Evolutionary conservation across 2,329 filamentous ascomycete species (phyloP).

Genomic region (Incumbomyces lentus): DNA sequence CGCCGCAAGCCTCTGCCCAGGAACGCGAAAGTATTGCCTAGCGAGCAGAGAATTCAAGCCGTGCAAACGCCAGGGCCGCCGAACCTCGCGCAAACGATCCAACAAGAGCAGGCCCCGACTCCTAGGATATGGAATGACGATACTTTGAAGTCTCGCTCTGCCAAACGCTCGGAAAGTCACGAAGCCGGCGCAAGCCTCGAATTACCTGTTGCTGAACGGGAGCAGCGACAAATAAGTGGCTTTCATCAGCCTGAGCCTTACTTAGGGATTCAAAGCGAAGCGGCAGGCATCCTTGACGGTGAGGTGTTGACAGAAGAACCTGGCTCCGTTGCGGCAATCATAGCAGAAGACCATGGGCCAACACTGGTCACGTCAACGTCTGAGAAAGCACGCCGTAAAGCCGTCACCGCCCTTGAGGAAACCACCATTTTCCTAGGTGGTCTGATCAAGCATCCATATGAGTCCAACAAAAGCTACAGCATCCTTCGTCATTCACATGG

Average conservation of each 20-base stretch:
- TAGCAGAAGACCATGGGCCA: neutral
- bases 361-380: neutral
- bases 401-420: constrained; percentile 35
- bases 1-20: constrained; percentile 3
- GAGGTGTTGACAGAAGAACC: neutral
- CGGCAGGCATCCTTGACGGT: too few relatives aligned
- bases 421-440: constrained; percentile 57
- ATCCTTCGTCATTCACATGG: constrained; percentile 57
- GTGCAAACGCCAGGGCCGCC: too few relatives aligned
- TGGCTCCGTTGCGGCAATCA: neutral
- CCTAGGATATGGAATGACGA: neutral
- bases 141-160: neutral
- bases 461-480: constrained; percentile 55
- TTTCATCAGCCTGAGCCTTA: neutral
- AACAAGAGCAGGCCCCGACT: neutral
- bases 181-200: neutral
- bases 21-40: neutral
- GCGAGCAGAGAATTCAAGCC: neutral
- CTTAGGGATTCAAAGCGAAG: too few relatives aligned
- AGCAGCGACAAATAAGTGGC: neutral
- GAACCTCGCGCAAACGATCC: neutral
- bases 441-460: constrained; percentile 51
- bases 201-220: neutral
- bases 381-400: constrained; percentile 5
- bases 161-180: neutral